Conservation (phyloP, 805 yeast species). For the Grigorovia jiainica region DNA sequence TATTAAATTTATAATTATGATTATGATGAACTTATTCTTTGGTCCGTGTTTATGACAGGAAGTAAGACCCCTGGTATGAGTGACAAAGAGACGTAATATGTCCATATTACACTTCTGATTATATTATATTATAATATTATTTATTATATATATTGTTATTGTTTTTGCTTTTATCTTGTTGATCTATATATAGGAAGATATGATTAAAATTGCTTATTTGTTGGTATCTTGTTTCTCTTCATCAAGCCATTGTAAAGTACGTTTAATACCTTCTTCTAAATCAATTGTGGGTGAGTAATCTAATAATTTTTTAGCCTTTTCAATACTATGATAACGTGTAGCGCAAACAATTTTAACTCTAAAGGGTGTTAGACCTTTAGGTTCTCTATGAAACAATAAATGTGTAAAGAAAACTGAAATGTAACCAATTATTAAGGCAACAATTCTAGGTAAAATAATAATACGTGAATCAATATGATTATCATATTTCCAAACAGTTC, state of each 20-base stretch:
- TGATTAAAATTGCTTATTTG: too few species aligned
- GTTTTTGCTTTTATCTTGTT: neutral
- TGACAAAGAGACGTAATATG: slow-evolving; percentile 41
- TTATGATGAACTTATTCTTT: slow-evolving; percentile 11
- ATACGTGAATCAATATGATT: slow-evolving; percentile 70
- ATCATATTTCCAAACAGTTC: slow-evolving; percentile 95
- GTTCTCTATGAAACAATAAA: slow-evolving; percentile 59
- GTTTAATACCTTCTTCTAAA: slow-evolving; percentile 68
- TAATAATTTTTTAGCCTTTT: slow-evolving; percentile 69
- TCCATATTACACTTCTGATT: slow-evolving; percentile 33
- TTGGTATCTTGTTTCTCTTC: slow-evolving; percentile 38
- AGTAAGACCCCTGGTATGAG: slow-evolving; percentile 94
- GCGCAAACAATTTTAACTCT: slow-evolving; percentile 91
- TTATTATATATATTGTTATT: neutral
- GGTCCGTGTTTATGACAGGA: slow-evolving; percentile 60
- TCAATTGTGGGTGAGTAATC: slow-evolving; percentile 77
- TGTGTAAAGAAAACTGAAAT: slow-evolving; percentile 66
- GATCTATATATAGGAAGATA: neutral
- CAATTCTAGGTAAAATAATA: slow-evolving; percentile 58
- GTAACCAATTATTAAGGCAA: slow-evolving; percentile 79
- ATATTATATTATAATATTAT: neutral
- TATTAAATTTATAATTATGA: too few species aligned
- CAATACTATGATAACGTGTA: slow-evolving; percentile 81
- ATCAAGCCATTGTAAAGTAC: slow-evolving; percentile 82
- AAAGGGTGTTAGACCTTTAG: slow-evolving; percentile 84